phyloP scores from a whole-genome alignment of 2,329 filamentous ascomycete genomes.

The Eutypa lata region DNA sequence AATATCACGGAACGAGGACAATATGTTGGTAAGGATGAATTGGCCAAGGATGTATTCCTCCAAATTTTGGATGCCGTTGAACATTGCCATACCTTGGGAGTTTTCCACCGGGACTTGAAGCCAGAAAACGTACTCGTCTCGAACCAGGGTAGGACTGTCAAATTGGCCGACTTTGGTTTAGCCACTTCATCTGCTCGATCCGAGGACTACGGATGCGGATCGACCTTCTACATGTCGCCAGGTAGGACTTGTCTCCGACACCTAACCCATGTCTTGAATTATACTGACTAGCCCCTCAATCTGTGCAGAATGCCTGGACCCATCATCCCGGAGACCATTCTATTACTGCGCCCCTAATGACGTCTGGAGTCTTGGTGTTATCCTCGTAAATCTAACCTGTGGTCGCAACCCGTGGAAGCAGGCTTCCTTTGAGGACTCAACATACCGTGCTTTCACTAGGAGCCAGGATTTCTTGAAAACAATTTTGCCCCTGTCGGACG shows the following conservation, averaged over 20 bases:
- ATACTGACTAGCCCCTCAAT: constrained; percentile 20
- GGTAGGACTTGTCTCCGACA: constrained; percentile 56
- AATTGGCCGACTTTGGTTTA: constrained; percentile 95
- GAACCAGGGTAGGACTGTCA: constrained; percentile 83
- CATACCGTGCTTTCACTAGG: constrained; percentile 85
- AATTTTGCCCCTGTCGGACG: constrained; percentile 85
- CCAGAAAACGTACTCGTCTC: constrained; percentile 96
- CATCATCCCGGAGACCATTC: constrained; percentile 67
- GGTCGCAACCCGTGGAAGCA: constrained; percentile 99
- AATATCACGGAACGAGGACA: constrained; percentile 95
- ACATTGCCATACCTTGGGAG: constrained; percentile 87
- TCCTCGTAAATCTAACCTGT: constrained; percentile 95
- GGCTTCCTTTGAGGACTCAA: constrained; percentile 88
- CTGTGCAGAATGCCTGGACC: constrained; percentile 79
- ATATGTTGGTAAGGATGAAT: constrained; percentile 87
- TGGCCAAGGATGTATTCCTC: constrained; percentile 84
- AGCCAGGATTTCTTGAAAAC: constrained; percentile 85
- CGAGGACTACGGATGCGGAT: constrained; percentile 95
- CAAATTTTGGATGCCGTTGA: constrained; percentile 96
- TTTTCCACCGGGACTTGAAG: constrained; percentile 97
- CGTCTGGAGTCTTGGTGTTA: constrained; percentile 96
- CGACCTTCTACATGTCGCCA: constrained; percentile 99
- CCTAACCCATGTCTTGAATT: constrained; percentile 9
- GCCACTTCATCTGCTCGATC: constrained; percentile 81
- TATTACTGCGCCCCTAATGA: constrained; percentile 95